Evolutionary conservation across 2,329 filamentous ascomycete species (phyloP).

Genomic region (Aspergillus tubingensis): DNA sequence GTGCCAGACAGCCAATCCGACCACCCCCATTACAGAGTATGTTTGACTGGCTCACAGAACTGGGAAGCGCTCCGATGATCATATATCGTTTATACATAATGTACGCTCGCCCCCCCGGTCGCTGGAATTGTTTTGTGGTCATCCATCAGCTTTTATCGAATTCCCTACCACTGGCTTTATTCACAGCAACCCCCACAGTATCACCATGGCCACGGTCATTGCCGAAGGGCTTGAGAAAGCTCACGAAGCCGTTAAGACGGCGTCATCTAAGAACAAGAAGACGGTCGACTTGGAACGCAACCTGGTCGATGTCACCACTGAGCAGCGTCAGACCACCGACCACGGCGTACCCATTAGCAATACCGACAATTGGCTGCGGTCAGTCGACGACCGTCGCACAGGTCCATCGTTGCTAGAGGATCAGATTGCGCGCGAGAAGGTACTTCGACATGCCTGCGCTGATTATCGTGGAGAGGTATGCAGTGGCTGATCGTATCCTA

Average conservation of each 20-base stretch:
- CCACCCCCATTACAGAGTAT: background rate
- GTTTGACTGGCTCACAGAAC: no score
- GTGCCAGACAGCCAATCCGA: conserved; percentile 2
- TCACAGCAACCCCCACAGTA: background rate
- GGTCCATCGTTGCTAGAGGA: conserved; percentile 74
- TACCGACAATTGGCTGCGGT: conserved; percentile 75
- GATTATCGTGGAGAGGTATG: background rate
- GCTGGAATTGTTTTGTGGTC: background rate
- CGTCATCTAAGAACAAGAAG: conserved; percentile 50
- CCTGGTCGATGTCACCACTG: conserved; percentile 60
- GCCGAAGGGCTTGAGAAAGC: conserved; percentile 33
- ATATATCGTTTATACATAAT: background rate
- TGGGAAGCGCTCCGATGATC: background rate
- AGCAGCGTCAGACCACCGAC: conserved; percentile 70
- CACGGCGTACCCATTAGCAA: conserved; percentile 72
- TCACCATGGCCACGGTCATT: conserved; percentile 29
- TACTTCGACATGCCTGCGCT: conserved; percentile 30
- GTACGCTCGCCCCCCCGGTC: background rate
- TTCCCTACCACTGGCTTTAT: background rate
- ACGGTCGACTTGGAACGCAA: conserved; percentile 61
- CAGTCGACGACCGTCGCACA: conserved; percentile 61
- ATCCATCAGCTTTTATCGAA: background rate
- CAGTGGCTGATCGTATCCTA: conserved; percentile 21
- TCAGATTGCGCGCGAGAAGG: conserved; percentile 71
- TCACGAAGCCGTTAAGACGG: conserved; percentile 29